Evolutionary conservation across 306 rosid species (phyloP), one percentile per base, ranked within the genome.

Genomic region (Vachellia collinsii): DNA sequence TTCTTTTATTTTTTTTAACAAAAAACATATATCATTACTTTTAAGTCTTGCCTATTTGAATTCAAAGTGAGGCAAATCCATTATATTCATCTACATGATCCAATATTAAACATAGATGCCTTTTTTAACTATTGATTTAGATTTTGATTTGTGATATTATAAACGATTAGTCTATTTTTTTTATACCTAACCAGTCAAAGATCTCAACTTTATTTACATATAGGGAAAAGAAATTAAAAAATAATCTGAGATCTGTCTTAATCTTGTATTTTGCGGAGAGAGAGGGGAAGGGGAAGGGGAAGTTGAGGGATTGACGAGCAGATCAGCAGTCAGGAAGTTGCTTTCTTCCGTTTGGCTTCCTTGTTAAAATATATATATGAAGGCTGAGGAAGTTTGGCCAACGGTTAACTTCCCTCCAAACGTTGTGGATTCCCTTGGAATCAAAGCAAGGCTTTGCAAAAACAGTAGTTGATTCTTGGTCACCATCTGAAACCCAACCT

Each of bases 331-430:
- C 72, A 64, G 85, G 0, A 65, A 64, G 87, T 78, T 80, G 89
- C 84, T 79, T 79, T 91, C 86, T 42, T 83, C 81, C 83, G 81
- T 72, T 87, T 84, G 83, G 84, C 90, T 85, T 83, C 8, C 76
- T 84, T 67, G 70, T 80, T 84, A 4, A 29, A 29, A 29, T 7
- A 79, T 87, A 81, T 85, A 86, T 23, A 73, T 50, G 80, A 72
- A 83, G 77, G 77, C 61, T 13, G 81, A 81, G 79, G 89, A 90
- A 83, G 97, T 93, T 68, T 91, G 97, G 95, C 97, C 91, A 91
- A 89, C 94, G 83, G 97, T 92, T 93, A 82, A 87, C 88, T 86
- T 93, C 89, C 92, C 88, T 86, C 91, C 93, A 79, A 88, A 85
- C 87, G 74, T 82, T 87, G 76, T 77, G 86, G 16, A 85, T 90